These are phyloP conservation scores for Tympanopsis confertula DNA, from an alignment of 2,329 filamentous ascomycete genomes.

Conservation along the genomic window DNA sequence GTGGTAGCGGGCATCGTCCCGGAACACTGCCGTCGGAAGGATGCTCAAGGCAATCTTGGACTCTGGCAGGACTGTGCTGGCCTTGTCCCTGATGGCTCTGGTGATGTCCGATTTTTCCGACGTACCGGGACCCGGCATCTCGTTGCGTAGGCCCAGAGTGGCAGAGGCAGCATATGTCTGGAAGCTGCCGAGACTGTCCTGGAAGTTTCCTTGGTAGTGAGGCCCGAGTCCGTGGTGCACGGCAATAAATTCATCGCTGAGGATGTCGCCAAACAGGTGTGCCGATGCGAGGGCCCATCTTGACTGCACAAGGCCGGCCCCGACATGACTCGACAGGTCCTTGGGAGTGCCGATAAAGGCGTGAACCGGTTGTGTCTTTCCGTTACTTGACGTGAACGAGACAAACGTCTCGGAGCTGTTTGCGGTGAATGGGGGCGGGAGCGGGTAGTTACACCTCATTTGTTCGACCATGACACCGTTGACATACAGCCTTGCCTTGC, in stretches of 20 bases:
- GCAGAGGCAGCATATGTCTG: constrained; percentile 94
- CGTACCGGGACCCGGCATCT: constrained; percentile 77
- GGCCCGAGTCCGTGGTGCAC: constrained; percentile 85
- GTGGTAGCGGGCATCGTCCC: constrained; percentile 68
- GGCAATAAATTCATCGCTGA: constrained; percentile 84
- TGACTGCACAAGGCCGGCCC: constrained; percentile 61
- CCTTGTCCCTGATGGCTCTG: constrained; percentile 74
- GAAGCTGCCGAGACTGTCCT: constrained; percentile 89
- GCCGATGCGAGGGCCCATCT: constrained; percentile 84
- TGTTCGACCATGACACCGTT: constrained; percentile 92
- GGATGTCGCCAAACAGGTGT: constrained; percentile 73
- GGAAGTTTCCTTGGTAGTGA: constrained; percentile 88
- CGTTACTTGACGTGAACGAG: constrained; percentile 48
- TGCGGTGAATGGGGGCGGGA: constrained; percentile 54
- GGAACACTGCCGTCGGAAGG: constrained; percentile 67
- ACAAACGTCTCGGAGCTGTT: constrained; percentile 57
- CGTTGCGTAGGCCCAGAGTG: constrained; percentile 79
- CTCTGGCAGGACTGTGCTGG: constrained; percentile 71
- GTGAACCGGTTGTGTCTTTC: constrained; percentile 62
- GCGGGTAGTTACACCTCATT: constrained; percentile 77
- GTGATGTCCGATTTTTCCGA: constrained; percentile 88
- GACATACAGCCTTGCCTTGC: constrained; percentile 82
- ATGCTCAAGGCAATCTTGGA: constrained; percentile 72
- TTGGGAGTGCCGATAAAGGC: constrained; percentile 88
- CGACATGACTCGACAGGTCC: constrained; percentile 68